These are phyloP conservation scores for Colletotrichum somersetense DNA, from an alignment of 2,329 filamentous ascomycete species.

Conservation along the genomic window DNA sequence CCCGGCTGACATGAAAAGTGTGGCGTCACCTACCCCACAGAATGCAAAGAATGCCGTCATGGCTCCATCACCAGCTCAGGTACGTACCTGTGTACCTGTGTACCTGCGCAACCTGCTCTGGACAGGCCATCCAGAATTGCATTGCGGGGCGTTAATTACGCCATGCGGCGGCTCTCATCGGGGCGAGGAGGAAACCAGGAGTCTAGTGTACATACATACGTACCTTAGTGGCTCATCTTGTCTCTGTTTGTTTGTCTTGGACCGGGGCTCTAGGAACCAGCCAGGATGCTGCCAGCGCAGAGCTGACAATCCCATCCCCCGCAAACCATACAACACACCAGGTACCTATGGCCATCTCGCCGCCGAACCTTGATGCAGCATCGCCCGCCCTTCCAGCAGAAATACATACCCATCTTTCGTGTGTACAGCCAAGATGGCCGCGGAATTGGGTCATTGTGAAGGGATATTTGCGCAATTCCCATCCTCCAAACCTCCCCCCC, in stretches of 20 bases:
- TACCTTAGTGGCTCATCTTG: too few species aligned
- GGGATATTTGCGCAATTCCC: slow-evolving; percentile 28
- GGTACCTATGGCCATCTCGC: too few species aligned
- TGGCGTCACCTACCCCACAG: slow-evolving; percentile 43
- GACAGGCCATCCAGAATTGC: too few species aligned
- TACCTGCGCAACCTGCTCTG: not conserved
- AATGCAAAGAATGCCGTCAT: slow-evolving; percentile 39
- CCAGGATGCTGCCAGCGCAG: not conserved
- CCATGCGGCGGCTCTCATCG: slow-evolving; percentile 41
- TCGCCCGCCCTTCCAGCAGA: not conserved
- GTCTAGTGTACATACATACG: too few species aligned
- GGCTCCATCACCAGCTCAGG: not conserved
- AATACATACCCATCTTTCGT: not conserved
- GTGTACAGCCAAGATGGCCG: slow-evolving; percentile 12
- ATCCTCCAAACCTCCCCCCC: not conserved
- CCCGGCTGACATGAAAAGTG: slow-evolving; percentile 13
- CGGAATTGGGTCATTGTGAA: slow-evolving; percentile 32
- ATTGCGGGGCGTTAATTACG: slow-evolving; percentile 42
- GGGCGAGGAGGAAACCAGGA: not conserved
- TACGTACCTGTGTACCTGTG: not conserved
- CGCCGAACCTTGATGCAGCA: not conserved
- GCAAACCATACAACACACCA: not conserved
- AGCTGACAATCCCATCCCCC: not conserved
- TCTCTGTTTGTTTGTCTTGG: not conserved
- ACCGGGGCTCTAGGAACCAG: too few species aligned